Evolutionary conservation across 805 yeast genomes (phyloP).

Genomic region (Metschnikowia lachancei): DNA sequence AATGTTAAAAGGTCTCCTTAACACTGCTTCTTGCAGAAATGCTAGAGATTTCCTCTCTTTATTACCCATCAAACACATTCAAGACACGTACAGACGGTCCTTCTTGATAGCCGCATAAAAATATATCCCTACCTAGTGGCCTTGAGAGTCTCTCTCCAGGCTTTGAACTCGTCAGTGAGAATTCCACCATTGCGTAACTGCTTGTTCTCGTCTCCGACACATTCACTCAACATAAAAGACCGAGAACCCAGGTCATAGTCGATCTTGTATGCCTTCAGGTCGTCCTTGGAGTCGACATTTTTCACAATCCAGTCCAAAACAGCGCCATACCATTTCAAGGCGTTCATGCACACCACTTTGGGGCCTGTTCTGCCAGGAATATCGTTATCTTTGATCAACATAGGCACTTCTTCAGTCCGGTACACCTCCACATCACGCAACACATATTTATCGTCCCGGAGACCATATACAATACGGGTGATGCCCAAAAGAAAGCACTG

Average conservation of each 20-base stretch:
- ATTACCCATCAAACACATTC: too few relatives aligned
- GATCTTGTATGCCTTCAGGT: slow-evolving; percentile 50
- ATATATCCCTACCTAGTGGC: background rate
- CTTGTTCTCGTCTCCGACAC: slow-evolving; percentile 33
- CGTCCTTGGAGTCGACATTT: slow-evolving; percentile 47
- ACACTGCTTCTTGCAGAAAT: too few relatives aligned
- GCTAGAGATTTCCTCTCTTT: too few relatives aligned
- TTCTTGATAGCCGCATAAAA: background rate
- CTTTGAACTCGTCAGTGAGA: slow-evolving; percentile 32
- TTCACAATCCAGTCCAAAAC: slow-evolving; percentile 72
- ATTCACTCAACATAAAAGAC: slow-evolving; percentile 50
- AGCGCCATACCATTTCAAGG: slow-evolving; percentile 84
- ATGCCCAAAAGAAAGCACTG: slow-evolving; percentile 89
- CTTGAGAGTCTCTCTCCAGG: slow-evolving; percentile 26
- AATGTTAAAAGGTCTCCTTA: too few relatives aligned
- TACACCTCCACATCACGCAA: slow-evolving; percentile 70
- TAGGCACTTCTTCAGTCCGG: slow-evolving; percentile 75
- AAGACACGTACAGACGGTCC: too few relatives aligned
- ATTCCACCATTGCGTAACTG: slow-evolving; percentile 22
- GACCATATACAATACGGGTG: slow-evolving; percentile 79
- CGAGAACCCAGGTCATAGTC: slow-evolving; percentile 56
- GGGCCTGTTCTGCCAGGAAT: slow-evolving; percentile 31
- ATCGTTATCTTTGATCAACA: slow-evolving; percentile 54
- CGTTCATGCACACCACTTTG: slow-evolving; percentile 69
- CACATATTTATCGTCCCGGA: slow-evolving; percentile 69